These are phyloP conservation scores for Saccharum officinarum DNA, from an alignment of 176 grass and related monocot genomes.

Conservation along the genomic window DNA sequence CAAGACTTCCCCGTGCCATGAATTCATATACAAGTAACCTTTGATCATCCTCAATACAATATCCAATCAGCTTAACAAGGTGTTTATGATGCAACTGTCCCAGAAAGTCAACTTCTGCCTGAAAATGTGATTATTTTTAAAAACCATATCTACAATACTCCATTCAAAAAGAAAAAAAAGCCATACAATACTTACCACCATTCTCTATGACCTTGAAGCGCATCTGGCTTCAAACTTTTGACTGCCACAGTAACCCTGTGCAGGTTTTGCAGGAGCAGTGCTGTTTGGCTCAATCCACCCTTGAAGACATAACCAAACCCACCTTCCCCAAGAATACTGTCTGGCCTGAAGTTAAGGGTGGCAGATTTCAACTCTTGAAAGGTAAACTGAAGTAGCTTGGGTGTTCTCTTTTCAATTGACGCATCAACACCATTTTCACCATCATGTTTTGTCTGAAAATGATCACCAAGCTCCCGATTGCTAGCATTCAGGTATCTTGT, in stretches of 20 bases:
- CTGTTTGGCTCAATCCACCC: slow-evolving; percentile 89
- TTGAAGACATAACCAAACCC: slow-evolving; percentile 99
- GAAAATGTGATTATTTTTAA: slow-evolving; percentile 26
- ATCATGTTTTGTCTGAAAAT: slow-evolving; percentile 53
- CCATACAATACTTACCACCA: slow-evolving; percentile 73
- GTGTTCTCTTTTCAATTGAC: slow-evolving; percentile 57
- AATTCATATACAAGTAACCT: slow-evolving; percentile 98
- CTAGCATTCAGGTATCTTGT: slow-evolving; percentile 82
- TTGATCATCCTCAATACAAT: slow-evolving; percentile 97
- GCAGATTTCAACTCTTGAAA: slow-evolving; percentile 98
- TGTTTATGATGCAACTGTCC: slow-evolving; percentile 96
- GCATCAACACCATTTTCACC: slow-evolving; percentile 52
- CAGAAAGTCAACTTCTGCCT: slow-evolving; percentile 97
- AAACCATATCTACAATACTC: slow-evolving; percentile 19
- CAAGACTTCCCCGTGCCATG: slow-evolving; percentile 95
- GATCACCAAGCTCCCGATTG: slow-evolving; percentile 58
- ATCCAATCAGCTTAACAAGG: slow-evolving; percentile 98
- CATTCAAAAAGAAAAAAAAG: background rate
- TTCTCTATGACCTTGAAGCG: slow-evolving; percentile 97
- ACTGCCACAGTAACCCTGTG: slow-evolving; percentile 93
- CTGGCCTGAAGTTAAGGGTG: slow-evolving; percentile 92
- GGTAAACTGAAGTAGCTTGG: slow-evolving; percentile 83
- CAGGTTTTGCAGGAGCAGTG: slow-evolving; percentile 89
- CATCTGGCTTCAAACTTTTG: slow-evolving; percentile 95
- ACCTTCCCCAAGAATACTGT: slow-evolving; percentile 99